Evolutionary conservation across 1,284 basidiomycete genomes (phyloP).

Genomic region (Malassezia obtusa): DNA sequence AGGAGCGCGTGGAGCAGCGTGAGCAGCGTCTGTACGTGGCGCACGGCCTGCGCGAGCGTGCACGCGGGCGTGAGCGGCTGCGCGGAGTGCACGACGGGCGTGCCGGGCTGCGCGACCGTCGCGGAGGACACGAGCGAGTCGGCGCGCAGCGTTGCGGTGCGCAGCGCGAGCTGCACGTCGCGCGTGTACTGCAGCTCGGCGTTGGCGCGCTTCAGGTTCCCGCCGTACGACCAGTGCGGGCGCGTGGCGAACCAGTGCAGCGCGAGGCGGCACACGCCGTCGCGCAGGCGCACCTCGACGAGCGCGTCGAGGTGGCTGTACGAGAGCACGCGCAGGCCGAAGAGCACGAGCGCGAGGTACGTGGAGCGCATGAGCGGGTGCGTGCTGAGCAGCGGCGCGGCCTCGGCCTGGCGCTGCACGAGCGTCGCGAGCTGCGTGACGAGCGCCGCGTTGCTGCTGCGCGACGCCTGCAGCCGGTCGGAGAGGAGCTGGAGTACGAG

Average conservation of each 20-base stretch:
- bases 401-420: conserved; percentile 55
- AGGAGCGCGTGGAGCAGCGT: conserved; percentile 62
- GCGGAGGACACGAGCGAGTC: conserved; percentile 29
- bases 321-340: conserved; percentile 84
- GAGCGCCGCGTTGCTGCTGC: conserved; percentile 66
- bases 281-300: conserved; percentile 68
- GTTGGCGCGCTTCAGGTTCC: conserved; percentile 76
- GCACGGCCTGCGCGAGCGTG: conserved; percentile 24
- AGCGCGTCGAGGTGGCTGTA: conserved; percentile 75
- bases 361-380: conserved; percentile 83
- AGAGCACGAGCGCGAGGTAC: conserved; percentile 76
- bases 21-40: conserved; percentile 22
- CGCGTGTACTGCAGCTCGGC: conserved; percentile 76
- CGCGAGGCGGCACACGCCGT: conserved; percentile 66
- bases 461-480: conserved; percentile 83
- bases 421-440: conserved; percentile 70
- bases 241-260: conserved; percentile 70
- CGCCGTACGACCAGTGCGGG: conserved; percentile 75
- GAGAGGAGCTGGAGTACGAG: conserved; percentile 80
- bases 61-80: conserved; percentile 23
- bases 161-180: conserved; percentile 69
- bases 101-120: conserved; percentile 14
- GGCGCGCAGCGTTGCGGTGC: conserved; percentile 61
- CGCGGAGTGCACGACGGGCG: conserved; percentile 4
- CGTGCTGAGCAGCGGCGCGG: conserved; percentile 56